These are phyloP conservation scores for Arachis hypogaea DNA, from an alignment of 306 rosid species.

Conservation along the genomic window DNA sequence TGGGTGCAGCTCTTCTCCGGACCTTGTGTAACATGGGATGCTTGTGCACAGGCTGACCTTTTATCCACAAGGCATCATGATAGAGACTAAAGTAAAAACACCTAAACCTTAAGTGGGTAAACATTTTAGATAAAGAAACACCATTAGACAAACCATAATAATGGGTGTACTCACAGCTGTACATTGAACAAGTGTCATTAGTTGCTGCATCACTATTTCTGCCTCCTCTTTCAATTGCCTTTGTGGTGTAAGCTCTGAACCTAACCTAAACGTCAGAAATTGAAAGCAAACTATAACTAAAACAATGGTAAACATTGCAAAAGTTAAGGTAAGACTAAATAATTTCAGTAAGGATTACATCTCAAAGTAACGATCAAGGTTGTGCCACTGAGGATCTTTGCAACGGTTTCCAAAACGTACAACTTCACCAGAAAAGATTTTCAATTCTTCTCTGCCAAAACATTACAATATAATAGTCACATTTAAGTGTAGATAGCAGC, in stretches of 20 bases:
- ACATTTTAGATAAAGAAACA: background rate
- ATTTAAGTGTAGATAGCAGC: background rate
- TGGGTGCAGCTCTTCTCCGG: too few species aligned
- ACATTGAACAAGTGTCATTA: constrained; percentile 80
- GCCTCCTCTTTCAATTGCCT: constrained; percentile 90
- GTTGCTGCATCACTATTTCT: constrained; percentile 77
- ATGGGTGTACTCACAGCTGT: constrained; percentile 81
- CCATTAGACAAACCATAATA: background rate
- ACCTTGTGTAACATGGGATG: too few species aligned
- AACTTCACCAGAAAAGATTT: constrained; percentile 89
- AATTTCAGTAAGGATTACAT: constrained; percentile 60
- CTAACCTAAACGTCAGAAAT: constrained; percentile 64
- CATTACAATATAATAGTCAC: constrained; percentile 43
- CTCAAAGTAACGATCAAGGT: constrained; percentile 90
- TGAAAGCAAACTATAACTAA: constrained; percentile 39
- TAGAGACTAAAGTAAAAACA: background rate
- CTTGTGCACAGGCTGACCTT: too few species aligned
- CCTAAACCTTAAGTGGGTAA: background rate
- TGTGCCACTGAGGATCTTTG: constrained; percentile 99
- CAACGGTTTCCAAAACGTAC: constrained; percentile 99
- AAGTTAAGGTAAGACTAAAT: constrained; percentile 31
- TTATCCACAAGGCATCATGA: background rate
- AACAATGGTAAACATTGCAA: constrained; percentile 23
- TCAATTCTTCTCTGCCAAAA: constrained; percentile 92
- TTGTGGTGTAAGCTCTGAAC: constrained; percentile 77